Base-by-base conservation (phyloP, 768 basidiomycete species). In the Tephrocybe rancida region DNA sequence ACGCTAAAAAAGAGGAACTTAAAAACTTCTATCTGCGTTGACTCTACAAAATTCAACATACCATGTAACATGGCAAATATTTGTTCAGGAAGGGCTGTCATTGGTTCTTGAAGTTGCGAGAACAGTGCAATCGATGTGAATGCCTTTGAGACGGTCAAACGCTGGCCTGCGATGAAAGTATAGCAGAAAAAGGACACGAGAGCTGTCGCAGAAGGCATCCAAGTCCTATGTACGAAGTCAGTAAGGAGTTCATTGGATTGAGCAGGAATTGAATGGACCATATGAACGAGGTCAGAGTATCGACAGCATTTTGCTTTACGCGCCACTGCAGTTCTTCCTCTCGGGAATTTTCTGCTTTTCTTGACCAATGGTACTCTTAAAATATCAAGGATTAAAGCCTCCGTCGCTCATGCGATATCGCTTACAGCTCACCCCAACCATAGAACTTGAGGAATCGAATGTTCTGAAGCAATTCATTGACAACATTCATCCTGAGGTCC, bases 71-170 rank as follows among this genome's bases (percentile, higher is more conserved):
- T 71, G 5, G 85, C 84, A 54, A 85, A 84, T 25, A 89, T 70
- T 58, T 88, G 84, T 0, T 71, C 76, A 2, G 87, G 87, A 41
- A 89, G 69, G 14, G 75, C 76, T 5, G 82, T 80, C 84, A 89
- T 85, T 2, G 87, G 83, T 25, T 75, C 78, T 58, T 88, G 85
- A 3, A 92, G 71, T 65, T 88, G 82, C 1, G 82, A 76, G 70
- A 95, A 92, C 18, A 92, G 72, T 1, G 89, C 85, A 19, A 93
- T 79, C 0, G 90, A 80, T 0, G 90, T 90, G 70, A 93, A 93
- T 0, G 90, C 91, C 56, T 86, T 86, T 0, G 88, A 85, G 3
- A 92, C 87, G 0, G 90, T 92, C 18, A 93, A 68, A 21, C 75
- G 78, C 56, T 88, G 66, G 14, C 79, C 76, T 5, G 84, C 87